Evolutionary conservation across 75 land plant genomes (phyloP).

Genomic region (Sequoia sempervirens): DNA sequence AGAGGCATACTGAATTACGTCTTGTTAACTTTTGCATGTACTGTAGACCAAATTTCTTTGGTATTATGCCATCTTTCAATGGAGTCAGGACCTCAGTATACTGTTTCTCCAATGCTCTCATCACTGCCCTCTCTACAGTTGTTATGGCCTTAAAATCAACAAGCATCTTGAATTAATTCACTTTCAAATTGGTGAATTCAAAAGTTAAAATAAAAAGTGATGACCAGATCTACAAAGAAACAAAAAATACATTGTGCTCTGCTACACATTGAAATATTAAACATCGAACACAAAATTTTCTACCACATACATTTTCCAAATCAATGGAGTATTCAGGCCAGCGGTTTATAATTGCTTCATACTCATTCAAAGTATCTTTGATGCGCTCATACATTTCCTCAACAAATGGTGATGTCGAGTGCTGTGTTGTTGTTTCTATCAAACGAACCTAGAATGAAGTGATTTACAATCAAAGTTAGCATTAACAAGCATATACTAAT

Average conservation of each 20-base stretch:
- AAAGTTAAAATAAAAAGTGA: neutral
- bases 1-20: conserved; percentile 49
- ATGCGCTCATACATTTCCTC: conserved; percentile 89
- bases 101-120: conserved; percentile 86
- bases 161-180: neutral
- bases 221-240: neutral
- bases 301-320: conserved; percentile 69
- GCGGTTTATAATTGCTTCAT: conserved; percentile 71
- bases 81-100: conserved; percentile 74
- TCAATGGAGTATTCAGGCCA: conserved; percentile 93
- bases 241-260: neutral
- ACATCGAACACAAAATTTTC: neutral
- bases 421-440: conserved; percentile 61
- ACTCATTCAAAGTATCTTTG: conserved; percentile 59
- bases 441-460: conserved; percentile 52
- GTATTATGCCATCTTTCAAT: conserved; percentile 81
- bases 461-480: neutral
- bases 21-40: conserved; percentile 87
- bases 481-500: neutral
- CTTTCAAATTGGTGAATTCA: neutral
- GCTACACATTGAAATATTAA: neutral
- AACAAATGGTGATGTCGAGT: conserved; percentile 78
- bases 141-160: conserved; percentile 60
- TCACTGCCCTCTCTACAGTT: conserved; percentile 66
- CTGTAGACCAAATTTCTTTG: conserved; percentile 72